A percentile compares a stretch with the other conserved stretches of the same genome.
These are phyloP conservation scores for Schizophyllum amplum DNA, from an alignment of 1,284 basidiomycete genomes.

Conservation along the genomic window DNA sequence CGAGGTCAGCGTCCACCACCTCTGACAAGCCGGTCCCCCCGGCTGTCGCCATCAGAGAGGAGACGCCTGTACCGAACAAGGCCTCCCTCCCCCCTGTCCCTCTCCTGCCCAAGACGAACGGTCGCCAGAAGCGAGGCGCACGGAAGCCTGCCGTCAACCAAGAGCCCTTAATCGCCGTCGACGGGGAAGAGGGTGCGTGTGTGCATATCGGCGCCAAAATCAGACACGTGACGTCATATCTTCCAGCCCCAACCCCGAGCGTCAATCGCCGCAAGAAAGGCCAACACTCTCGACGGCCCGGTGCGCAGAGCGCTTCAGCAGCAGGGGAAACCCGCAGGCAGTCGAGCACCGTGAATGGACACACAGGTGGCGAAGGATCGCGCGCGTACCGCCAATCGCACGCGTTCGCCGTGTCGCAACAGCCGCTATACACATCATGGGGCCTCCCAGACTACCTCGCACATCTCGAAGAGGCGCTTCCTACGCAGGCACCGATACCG, in stretches of 20 bases:
- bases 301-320: conserved; percentile 35
- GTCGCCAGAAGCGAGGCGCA: conserved; percentile 35
- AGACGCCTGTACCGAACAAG: conserved; percentile 23
- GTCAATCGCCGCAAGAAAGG: not conserved
- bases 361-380: conserved; percentile 24
- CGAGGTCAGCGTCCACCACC: conserved; percentile 58
- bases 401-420: conserved; percentile 68
- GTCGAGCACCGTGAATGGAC: conserved; percentile 13
- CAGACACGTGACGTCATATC: conserved; percentile 19
- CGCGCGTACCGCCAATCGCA: conserved; percentile 68
- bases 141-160: conserved; percentile 32
- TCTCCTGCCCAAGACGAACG: conserved; percentile 18
- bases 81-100: conserved; percentile 13
- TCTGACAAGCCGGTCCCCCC: conserved; percentile 45
- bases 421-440: conserved; percentile 76
- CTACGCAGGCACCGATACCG: conserved; percentile 64
- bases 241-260: not conserved
- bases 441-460: conserved; percentile 90
- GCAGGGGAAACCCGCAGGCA: conserved; percentile 22
- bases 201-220: conserved; percentile 15
- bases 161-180: conserved; percentile 36
- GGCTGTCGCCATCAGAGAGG: conserved; percentile 31
- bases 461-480: conserved; percentile 81
- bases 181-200: conserved; percentile 58
- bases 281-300: not conserved